Evolutionary conservation across 805 yeast genomes (phyloP), one percentile per base, ranked within the genome.

Genomic region (Lachancea dasiensis): DNA sequence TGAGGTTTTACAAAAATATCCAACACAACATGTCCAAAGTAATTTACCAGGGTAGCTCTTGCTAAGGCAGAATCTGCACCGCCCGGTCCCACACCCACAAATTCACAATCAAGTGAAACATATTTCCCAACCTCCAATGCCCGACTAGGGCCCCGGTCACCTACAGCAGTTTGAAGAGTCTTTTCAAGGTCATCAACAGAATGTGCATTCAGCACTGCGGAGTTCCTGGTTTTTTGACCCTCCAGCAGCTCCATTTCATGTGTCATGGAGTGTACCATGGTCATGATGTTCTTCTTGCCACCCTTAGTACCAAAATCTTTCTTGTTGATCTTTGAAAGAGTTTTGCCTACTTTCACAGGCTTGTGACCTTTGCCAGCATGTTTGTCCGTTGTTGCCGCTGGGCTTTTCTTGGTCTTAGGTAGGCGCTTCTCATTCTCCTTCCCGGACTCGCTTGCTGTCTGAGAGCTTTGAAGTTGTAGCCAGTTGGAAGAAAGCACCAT

Each of bases 91-190:
- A 83, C 80, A 8, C 96, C 96, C 2, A 89, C 97, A 67, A 89
- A 87, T 51, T 89, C 97, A 65, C 97, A 87, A 61, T 89, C 97
- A 44, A 89, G 75, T 1, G 95, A 86, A 2, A 87, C 43, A 48
- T 73, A 87, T 50, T 73, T 81, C 1, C 96, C 96, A 1, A 77
- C 65, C 30, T 71, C 69, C 36, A 57, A 62, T 41, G 70, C 63
- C 28, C 52, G 54, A 16, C 49, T 46, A 15, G 34, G 34, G 16
- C 19, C 30, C 13, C 29, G 22, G 31, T 22, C 39, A 14, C 26
- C 28, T 8, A 13, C 22, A 16, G 27, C 33, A 2, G 33, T 28
- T 22, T 35, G 24, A 10, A 31, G 13, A 8, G 29, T 13, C 17
- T 34, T n/a, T 24, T 34, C 34, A 20, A 35, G 28, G 8, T 28